A percentile compares a stretch with the other conserved stretches of the same genome.
phyloP scores from a whole-genome alignment of 2,329 filamentous ascomycete species.

The Ascochyta fabae region DNA sequence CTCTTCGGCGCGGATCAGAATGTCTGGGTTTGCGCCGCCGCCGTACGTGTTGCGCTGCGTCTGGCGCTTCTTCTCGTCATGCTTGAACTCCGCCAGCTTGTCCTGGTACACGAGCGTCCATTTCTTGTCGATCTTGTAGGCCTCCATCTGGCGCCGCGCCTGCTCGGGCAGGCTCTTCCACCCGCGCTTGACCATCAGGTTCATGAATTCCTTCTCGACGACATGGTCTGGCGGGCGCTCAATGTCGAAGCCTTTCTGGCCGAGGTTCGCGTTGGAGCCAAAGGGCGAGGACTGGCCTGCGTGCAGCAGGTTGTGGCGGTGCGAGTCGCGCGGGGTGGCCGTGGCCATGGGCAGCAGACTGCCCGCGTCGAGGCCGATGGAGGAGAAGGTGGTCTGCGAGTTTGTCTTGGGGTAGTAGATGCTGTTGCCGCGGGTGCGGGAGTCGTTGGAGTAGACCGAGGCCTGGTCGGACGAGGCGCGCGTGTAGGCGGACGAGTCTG shows the following conservation, averaged over 20 bases:
- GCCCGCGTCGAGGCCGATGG: conserved; percentile 51
- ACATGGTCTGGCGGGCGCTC: conserved; percentile 77
- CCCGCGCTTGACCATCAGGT: conserved; percentile 95
- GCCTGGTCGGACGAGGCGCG: conserved; percentile 68
- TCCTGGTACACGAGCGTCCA: conserved; percentile 98
- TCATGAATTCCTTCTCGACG: conserved; percentile 89
- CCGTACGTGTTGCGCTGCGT: conserved; percentile 69
- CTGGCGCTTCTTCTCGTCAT: conserved; percentile 85
- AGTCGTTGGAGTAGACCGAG: conserved; percentile 69
- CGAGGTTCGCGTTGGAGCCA: conserved; percentile 57
- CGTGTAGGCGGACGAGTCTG: conserved; percentile 58
- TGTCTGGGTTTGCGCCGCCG: conserved; percentile 63
- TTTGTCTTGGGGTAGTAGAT: conserved; percentile 56
- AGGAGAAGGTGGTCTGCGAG: conserved; percentile 60
- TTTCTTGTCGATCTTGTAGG: conserved; percentile 92
- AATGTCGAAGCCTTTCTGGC: conserved; percentile 65
- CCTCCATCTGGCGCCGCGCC: conserved; percentile 92
- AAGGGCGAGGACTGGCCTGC: conserved; percentile 54
- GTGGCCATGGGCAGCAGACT: conserved; percentile 48
- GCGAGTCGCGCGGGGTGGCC: conserved; percentile 50
- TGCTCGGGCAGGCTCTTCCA: conserved; percentile 98
- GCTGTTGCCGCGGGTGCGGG: conserved; percentile 60
- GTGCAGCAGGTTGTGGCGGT: conserved; percentile 49
- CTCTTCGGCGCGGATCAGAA: conserved; percentile 83
- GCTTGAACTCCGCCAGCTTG: conserved; percentile 89